Base-by-base conservation (phyloP, 75 land plant species). In the Sequoia sempervirens region DNA sequence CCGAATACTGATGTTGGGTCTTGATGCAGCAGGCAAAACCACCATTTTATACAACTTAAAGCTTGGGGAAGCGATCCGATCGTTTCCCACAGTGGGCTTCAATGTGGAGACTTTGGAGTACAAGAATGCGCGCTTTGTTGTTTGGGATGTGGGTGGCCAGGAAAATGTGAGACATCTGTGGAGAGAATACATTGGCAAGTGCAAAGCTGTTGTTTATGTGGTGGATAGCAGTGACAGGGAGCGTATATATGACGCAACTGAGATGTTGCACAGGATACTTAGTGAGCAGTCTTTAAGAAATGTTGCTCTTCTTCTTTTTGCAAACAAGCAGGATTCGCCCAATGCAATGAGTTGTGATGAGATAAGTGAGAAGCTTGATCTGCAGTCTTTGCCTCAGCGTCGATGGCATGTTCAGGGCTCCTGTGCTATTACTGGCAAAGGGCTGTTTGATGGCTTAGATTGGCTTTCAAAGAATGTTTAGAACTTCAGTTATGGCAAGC, bases 401-500 rank as follows among this genome's bases (percentile, higher is more conserved):
- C 89, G 87, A 56, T 89, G 89, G 87, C 90, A 90, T 3, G 72
- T 53, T 56, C 50, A 64, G n/a, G 30, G 30, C 56, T 79, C 68
- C 46, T 89, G 91, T 84, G 92, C 92, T 47, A 89, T 87, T 0
- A 88, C 93, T 70, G 92, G 90, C n/a, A 86, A 88, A 81, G 93
- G 93, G 84, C 82, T 92, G 15, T 88, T 88, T 79, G 92, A 92
- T 85, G 93, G 93, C 64, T 85, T 92, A 37, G 93, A 90, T 66
- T 92, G 93, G 93, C 87, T 92, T 12, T 92, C 66, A 5, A 61
- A 61, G 5, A 61, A 61, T 23, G 5, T 61, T 5, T 61, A 23
- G 26, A 8, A 5, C 0, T 50, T 13, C 53, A 50, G 0, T 50
- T 50, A 3, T 43, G 7, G 46, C 46, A 43, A 43, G 46, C 36